Evolutionary conservation across 495 filamentous ascomycete genomes (phyloP), one percentile per base, ranked within the genome.

Genomic region (Penicillium robsamsonii): DNA sequence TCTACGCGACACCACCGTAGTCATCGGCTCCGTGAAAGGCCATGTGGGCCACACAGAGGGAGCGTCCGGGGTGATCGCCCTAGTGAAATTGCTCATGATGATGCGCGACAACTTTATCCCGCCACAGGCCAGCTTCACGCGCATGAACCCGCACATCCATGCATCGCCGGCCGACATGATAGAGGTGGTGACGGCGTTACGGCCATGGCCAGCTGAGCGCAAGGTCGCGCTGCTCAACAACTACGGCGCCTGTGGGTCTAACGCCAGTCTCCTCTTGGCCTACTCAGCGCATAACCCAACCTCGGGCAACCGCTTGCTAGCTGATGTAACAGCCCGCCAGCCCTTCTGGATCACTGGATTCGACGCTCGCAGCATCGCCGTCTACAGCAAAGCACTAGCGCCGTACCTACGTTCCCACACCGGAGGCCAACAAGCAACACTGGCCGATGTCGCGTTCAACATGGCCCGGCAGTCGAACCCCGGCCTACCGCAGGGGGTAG

Each of bases 1-100:
- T 1, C 43, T 51, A n/a, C 64, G 72, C 1, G 24, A 27, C 7
- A 54, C 44, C 1, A 42, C 56, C n/a, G 24, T 73, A 11, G 4
- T 53, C 0, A 46, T 79, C 10, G 73, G 74, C 0, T 80, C 79
- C 0, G 73, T 81, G 12, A 84, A 85, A 49, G 71, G 74, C 0
- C 64, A 74, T 5, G 63, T 84, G 11, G 82, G 82, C 6, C 82
- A 84, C 55, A 74, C 72, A 0, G 82, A 84, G 53, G 69, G 70
- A 1, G 69, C 78, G 0, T 77, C 79, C 0, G 81, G 81, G 4
- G 61, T 79, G 2, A 56, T 75, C 5, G 67, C 72, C 0, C 55
- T 83, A 22, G 64, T 80, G 31, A 82, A 82, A 55, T 57, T 72
- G 0, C 58, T 81, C 8, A 46, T 79, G 12, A 81, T 83, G 79